These are phyloP conservation scores for Sambucus nigra DNA, from an alignment of 129 eudicot species.

Conservation along the genomic window DNA sequence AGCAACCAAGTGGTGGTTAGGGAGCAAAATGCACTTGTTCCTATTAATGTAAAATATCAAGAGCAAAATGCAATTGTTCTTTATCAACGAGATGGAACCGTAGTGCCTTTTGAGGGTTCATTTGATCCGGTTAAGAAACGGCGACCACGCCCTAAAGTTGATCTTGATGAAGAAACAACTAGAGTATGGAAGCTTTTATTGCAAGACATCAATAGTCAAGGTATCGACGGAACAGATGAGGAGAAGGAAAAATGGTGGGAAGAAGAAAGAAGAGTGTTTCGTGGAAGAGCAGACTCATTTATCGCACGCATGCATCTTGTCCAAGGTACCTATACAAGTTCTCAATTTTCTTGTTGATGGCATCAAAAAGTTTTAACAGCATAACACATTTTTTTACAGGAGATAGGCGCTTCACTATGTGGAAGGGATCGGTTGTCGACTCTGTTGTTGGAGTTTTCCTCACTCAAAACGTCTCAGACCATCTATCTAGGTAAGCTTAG, in stretches of 20 bases:
- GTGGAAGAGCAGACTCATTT: conserved; percentile 80
- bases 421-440: conserved; percentile 98
- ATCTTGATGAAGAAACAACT: conserved; percentile 93
- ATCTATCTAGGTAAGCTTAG: conserved; percentile 70
- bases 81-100: conserved; percentile 41
- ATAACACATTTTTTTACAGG: conserved; percentile 40
- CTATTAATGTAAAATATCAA: conserved; percentile 18
- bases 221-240: conserved; percentile 86
- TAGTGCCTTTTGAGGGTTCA: conserved; percentile 56
- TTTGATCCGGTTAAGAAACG: conserved; percentile 49
- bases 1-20: conserved; percentile 10
- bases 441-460: conserved; percentile 97
- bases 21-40: conserved; percentile 27
- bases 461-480: conserved; percentile 96
- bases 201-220: conserved; percentile 78
- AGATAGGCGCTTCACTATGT: conserved; percentile 88
- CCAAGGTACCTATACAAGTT: conserved; percentile 46
- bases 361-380: conserved; percentile 4
- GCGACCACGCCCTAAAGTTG: conserved; percentile 69
- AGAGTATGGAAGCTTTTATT: conserved; percentile 89
- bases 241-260: conserved; percentile 96
- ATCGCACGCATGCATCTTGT: conserved; percentile 98
- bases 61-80: conserved; percentile 66
- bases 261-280: conserved; percentile 76
- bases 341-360: neutral